Evolutionary conservation across 345 rosid species (phyloP).

Genomic region (Trapa incisa): DNA sequence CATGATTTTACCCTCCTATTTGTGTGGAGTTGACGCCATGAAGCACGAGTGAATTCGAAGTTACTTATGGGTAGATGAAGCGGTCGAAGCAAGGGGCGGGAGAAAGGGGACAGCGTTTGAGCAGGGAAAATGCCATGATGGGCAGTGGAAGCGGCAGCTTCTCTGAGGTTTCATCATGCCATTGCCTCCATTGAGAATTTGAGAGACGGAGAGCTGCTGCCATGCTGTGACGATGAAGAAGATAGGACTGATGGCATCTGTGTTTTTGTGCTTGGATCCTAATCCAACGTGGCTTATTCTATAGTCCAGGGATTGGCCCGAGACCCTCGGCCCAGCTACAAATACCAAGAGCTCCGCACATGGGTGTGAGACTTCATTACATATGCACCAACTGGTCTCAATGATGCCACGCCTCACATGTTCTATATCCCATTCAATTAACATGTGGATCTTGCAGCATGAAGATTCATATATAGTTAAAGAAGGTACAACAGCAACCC

Average conservation of each 20-base stretch:
- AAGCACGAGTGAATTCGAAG: background rate
- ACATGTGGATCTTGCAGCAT: no score
- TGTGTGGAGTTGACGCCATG: conserved; percentile 24
- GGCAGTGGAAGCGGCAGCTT: background rate
- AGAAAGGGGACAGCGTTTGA: conserved; percentile 10
- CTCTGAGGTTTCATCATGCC: no score
- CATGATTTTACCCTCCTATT: conserved; percentile 27
- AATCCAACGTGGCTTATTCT: background rate
- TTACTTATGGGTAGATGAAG: conserved; percentile 43
- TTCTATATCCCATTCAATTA: no score
- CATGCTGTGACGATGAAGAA: background rate
- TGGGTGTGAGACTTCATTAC: no score
- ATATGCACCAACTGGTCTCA: no score
- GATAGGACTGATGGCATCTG: no score
- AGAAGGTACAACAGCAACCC: background rate
- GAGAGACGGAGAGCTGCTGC: background rate
- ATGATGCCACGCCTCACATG: no score
- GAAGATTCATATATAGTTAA: background rate
- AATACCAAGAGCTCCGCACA: no score
- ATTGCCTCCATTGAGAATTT: no score
- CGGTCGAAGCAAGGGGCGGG: conserved; percentile 26
- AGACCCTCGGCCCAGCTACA: background rate
- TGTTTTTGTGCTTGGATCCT: no score
- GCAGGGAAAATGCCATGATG: background rate
- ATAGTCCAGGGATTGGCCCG: background rate